Evolutionary conservation across 371 early-diverging fungal genomes (phyloP).

Genomic region (Massospora cicadina): DNA sequence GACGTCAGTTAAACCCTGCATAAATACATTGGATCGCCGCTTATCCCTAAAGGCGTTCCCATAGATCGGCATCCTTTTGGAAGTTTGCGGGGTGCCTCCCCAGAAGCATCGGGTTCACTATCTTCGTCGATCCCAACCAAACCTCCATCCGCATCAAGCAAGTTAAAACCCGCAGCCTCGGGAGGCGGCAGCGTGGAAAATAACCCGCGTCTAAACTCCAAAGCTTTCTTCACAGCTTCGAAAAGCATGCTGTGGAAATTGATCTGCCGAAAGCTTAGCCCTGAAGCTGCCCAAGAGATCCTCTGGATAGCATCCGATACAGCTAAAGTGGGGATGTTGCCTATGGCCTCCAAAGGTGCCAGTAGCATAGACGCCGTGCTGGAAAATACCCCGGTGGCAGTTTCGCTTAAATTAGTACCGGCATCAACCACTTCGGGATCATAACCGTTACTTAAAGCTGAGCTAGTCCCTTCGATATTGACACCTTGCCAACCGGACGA

Average conservation of each 20-base stretch:
- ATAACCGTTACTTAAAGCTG: background rate
- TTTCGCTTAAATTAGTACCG: background rate
- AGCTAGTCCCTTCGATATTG: too few relatives aligned
- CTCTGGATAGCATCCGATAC: background rate
- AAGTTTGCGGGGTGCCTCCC: background rate
- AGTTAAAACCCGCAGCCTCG: background rate
- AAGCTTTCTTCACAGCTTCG: background rate
- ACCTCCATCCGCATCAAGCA: background rate
- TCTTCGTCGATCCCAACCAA: background rate
- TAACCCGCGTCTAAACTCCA: background rate
- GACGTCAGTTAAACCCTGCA: background rate
- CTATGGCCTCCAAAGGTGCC: background rate
- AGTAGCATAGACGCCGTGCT: background rate
- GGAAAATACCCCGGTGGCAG: background rate
- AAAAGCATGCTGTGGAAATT: background rate
- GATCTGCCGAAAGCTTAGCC: background rate
- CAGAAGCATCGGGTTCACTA: background rate
- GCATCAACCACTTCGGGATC: background rate
- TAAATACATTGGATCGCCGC: background rate
- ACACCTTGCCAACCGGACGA: too few relatives aligned
- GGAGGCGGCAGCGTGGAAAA: background rate
- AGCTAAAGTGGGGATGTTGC: background rate
- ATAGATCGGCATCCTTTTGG: background rate
- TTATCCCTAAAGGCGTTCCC: background rate
- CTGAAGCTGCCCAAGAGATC: background rate